Conservation (phyloP, 2,329 filamentous ascomycete genomes). For the Chaetoscypha palmicola region DNA sequence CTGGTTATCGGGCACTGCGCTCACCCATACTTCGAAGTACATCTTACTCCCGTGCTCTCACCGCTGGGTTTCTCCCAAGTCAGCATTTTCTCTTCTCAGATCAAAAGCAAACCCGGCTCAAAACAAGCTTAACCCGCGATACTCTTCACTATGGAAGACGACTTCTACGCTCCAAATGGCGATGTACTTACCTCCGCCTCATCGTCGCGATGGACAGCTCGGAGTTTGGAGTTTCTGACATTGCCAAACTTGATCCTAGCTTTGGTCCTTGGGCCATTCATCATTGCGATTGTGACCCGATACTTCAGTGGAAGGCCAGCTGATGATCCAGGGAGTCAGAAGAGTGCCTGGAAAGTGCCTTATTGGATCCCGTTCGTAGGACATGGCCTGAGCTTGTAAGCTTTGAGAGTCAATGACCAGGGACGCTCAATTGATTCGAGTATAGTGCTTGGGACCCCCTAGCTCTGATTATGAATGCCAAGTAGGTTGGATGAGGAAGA, state of each 20-base stretch:
- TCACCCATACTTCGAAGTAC: no score
- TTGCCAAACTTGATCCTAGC: slow-evolving; percentile 14
- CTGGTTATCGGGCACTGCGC: no score
- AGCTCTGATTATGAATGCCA: slow-evolving; percentile 19
- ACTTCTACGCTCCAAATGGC: slow-evolving; percentile 17
- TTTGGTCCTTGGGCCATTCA: slow-evolving; percentile 16
- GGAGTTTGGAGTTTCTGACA: not conserved
- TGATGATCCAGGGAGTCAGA: slow-evolving; percentile 9
- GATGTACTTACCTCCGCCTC: not conserved
- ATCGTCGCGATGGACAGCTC: not conserved
- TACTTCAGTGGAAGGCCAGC: slow-evolving; percentile 20
- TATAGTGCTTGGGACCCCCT: slow-evolving; percentile 24
- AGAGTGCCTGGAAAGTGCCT: slow-evolving; percentile 41
- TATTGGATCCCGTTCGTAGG: slow-evolving; percentile 55
- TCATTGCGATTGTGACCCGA: slow-evolving; percentile 21
- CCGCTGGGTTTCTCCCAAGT: no score
- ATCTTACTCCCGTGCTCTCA: no score
- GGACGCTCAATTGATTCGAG: slow-evolving; percentile 36
- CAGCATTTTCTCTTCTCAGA: no score
- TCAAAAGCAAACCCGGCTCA: no score
- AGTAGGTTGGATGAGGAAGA: no score
- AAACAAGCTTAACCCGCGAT: no score
- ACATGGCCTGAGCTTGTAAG: slow-evolving; percentile 43
- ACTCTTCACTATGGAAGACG: slow-evolving; percentile 21
- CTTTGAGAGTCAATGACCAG: slow-evolving; percentile 31